Conservation (phyloP, 345 rosid genomes). For the Gossypium anomalum region DNA sequence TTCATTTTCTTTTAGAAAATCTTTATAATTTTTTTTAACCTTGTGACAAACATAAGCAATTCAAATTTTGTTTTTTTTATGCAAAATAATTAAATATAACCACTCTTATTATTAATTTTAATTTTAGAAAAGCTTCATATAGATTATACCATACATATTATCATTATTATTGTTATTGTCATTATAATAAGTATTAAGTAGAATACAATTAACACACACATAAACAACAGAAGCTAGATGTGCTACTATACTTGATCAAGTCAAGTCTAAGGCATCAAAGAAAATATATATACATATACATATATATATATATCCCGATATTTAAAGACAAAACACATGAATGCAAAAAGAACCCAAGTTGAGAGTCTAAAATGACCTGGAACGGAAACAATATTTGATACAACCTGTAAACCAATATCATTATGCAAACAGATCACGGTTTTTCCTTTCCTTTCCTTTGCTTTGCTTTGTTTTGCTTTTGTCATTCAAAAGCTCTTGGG, state of each 20-base stretch:
- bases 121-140: no score
- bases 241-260: background rate
- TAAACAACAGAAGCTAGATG: slow-evolving; percentile 8
- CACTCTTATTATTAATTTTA: no score
- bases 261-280: background rate
- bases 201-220: background rate
- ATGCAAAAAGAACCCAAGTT: slow-evolving; percentile 4
- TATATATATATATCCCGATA: background rate
- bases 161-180: background rate
- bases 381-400: background rate
- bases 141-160: background rate
- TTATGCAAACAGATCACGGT: slow-evolving; percentile 1
- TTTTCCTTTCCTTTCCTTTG: background rate
- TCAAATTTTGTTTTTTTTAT: no score
- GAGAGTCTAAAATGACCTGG: background rate
- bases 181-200: background rate
- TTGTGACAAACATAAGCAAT: no score
- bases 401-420: background rate
- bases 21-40: no score
- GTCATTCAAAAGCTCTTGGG: background rate
- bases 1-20: no score
- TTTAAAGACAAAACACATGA: background rate
- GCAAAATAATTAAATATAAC: no score
- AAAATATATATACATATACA: no score
- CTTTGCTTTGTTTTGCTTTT: background rate